A percentile compares a stretch with the other conserved stretches of the same genome.
phyloP scores from a whole-genome alignment of 1,284 basidiomycete genomes.

The Sporisorium iseilematis-ciliati region DNA sequence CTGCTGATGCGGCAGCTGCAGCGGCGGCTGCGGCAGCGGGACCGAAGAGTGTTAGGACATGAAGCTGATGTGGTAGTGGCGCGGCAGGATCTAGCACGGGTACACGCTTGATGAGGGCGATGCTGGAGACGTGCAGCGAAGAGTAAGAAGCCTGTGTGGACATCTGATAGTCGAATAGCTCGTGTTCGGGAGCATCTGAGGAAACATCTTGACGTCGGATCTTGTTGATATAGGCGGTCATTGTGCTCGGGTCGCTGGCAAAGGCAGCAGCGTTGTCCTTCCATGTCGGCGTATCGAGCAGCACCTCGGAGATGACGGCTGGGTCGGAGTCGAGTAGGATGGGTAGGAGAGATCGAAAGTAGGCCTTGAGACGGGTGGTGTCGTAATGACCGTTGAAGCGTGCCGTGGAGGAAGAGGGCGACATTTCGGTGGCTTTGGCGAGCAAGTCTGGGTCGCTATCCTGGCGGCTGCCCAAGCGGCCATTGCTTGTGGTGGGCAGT shows the following conservation, averaged over 20 bases:
- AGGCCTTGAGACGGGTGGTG: constrained; percentile 33
- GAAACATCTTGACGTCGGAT: constrained; percentile 44
- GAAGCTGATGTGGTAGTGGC: constrained; percentile 86
- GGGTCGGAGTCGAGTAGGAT: constrained; percentile 49
- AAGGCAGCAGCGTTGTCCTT: constrained; percentile 47
- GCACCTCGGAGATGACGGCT: constrained; percentile 27
- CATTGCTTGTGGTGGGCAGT: constrained; percentile 17
- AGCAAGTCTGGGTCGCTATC: constrained; percentile 20
- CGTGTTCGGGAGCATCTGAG: constrained; percentile 32
- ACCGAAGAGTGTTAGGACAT: constrained; percentile 91
- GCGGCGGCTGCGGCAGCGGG: constrained; percentile 75
- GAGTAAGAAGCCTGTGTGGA: constrained; percentile 83
- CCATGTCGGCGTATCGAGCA: constrained; percentile 54
- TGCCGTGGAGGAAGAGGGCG: constrained; percentile 29
- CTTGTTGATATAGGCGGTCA: constrained; percentile 61
- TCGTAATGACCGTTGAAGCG: constrained; percentile 39
- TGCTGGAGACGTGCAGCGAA: constrained; percentile 82
- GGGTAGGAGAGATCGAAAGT: constrained; percentile 50
- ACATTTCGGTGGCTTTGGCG: constrained; percentile 30
- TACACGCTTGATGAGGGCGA: constrained; percentile 93
- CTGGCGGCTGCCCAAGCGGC: constrained; percentile 23
- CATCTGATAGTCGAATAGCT: constrained; percentile 74
- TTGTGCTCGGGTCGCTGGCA: constrained; percentile 53
- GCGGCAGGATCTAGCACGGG: constrained; percentile 82
- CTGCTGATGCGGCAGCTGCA: constrained; percentile 3